phyloP scores from a whole-genome alignment of 2,329 filamentous ascomycete species.

The Aspergillus felis region DNA sequence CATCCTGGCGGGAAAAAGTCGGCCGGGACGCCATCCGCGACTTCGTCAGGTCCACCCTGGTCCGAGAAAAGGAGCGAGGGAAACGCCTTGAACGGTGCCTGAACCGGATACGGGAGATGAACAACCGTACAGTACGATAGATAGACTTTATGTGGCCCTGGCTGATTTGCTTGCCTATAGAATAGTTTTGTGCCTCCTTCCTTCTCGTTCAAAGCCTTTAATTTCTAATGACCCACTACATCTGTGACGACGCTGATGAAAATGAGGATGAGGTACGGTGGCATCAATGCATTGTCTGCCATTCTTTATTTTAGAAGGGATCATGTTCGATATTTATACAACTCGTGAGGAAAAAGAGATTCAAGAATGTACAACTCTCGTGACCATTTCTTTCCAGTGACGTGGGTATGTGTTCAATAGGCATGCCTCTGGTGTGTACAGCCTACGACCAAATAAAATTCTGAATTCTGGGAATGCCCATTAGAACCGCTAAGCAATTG shows the following conservation, averaged over 20 bases:
- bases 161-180: conserved; percentile 5
- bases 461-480: not conserved
- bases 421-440: not conserved
- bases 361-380: not conserved
- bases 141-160: conserved; percentile 3
- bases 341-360: not conserved
- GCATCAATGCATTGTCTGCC: not conserved
- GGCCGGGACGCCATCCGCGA: conserved; percentile 70
- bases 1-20: conserved; percentile 77
- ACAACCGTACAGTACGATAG: conserved; percentile 15
- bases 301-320: not conserved
- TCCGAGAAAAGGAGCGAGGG: conserved; percentile 73
- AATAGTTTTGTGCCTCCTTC: not conserved
- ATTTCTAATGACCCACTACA: not conserved
- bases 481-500: not conserved
- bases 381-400: not conserved
- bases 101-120: conserved; percentile 51
- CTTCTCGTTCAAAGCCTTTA: conserved; percentile 4
- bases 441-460: not conserved
- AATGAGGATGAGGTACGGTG: not conserved
- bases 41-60: conserved; percentile 72
- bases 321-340: not conserved
- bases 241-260: conserved; percentile 1
- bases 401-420: not conserved
- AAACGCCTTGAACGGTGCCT: conserved; percentile 78